These are phyloP conservation scores for Logfia minima DNA, from an alignment of 129 eudicot species.

Conservation along the genomic window DNA sequence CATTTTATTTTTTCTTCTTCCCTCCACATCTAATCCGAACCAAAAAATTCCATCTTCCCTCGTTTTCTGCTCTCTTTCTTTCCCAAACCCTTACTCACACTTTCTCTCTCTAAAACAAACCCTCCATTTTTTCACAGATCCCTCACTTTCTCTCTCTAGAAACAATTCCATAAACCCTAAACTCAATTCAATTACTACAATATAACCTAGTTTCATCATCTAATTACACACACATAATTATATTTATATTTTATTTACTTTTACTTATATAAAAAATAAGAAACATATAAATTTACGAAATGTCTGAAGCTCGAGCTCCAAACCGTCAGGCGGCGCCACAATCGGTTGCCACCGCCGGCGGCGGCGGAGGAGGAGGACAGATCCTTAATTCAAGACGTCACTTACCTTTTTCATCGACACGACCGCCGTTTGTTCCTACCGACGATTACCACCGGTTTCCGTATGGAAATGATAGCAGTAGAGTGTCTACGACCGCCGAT, in stretches of 20 bases:
- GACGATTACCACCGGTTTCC: slow-evolving; percentile 76
- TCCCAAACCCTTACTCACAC: slow-evolving; percentile 29
- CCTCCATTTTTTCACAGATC: slow-evolving; percentile 35
- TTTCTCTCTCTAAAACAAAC: slow-evolving; percentile 41
- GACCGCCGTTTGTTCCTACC: slow-evolving; percentile 64
- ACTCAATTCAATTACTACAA: slow-evolving; percentile 5
- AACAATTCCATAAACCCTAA: slow-evolving; percentile 30
- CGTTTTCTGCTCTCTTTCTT: slow-evolving; percentile 64
- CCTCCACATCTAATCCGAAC: slow-evolving; percentile 98
- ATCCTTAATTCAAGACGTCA: slow-evolving; percentile 55
- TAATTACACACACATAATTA: background rate
- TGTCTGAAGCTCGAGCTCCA: slow-evolving; percentile 49
- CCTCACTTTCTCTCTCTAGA: slow-evolving; percentile 32
- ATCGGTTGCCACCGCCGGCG: slow-evolving; percentile 31
- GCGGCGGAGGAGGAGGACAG: slow-evolving; percentile 48
- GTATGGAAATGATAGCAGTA: slow-evolving; percentile 34
- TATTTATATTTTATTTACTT: background rate
- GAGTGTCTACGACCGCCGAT: slow-evolving; percentile 36
- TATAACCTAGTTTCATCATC: background rate
- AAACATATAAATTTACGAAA: slow-evolving; percentile 4
- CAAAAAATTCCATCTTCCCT: slow-evolving; percentile 89
- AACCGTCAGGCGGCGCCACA: slow-evolving; percentile 51
- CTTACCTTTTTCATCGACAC: slow-evolving; percentile 62
- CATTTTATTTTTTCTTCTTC: slow-evolving; percentile 44
- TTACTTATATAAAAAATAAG: background rate